phyloP scores from a whole-genome alignment of 176 grass and related monocot genomes.

The Alopecurus myosuroides region DNA sequence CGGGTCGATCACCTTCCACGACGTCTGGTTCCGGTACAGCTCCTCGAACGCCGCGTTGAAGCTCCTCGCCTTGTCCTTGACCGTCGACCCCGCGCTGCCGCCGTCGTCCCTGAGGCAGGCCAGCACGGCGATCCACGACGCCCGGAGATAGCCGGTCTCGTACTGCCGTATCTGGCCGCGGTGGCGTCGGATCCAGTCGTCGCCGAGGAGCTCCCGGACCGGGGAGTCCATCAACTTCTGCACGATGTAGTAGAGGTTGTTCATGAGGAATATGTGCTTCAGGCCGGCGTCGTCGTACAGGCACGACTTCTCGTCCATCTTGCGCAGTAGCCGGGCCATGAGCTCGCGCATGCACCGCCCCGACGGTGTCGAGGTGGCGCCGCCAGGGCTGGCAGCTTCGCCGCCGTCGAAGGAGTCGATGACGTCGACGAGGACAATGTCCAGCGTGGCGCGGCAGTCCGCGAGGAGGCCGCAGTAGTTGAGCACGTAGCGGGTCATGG shows the following conservation, averaged over 20 bases:
- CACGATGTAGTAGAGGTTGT: conserved; percentile 91
- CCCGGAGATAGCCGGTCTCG: conserved; percentile 60
- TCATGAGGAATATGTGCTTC: conserved; percentile 90
- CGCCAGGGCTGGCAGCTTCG: background rate
- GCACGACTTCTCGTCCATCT: conserved; percentile 69
- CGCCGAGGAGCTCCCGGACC: conserved; percentile 65
- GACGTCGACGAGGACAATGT: conserved; percentile 44
- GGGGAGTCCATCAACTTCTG: conserved; percentile 66
- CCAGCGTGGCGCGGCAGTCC: conserved; percentile 47
- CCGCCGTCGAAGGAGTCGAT: background rate
- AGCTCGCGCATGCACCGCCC: conserved; percentile 56
- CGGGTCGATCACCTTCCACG: conserved; percentile 70
- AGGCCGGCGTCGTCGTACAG: conserved; percentile 82
- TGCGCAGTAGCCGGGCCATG: conserved; percentile 52
- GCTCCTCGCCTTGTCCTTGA: conserved; percentile 59
- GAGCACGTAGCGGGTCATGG: conserved; percentile 80
- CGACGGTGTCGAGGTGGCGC: conserved; percentile 36
- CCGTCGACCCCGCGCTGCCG: conserved; percentile 13
- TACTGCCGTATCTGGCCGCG: conserved; percentile 71
- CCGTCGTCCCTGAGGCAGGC: conserved; percentile 52
- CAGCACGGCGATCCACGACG: conserved; percentile 72
- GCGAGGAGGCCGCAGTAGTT: conserved; percentile 82
- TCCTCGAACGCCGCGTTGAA: conserved; percentile 92
- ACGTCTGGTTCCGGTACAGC: conserved; percentile 71
- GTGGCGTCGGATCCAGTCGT: conserved; percentile 75